Evolutionary conservation across 2,329 filamentous ascomycete species (phyloP), one percentile per base, ranked within the genome.

Genomic region (Verticillium nubilum): DNA sequence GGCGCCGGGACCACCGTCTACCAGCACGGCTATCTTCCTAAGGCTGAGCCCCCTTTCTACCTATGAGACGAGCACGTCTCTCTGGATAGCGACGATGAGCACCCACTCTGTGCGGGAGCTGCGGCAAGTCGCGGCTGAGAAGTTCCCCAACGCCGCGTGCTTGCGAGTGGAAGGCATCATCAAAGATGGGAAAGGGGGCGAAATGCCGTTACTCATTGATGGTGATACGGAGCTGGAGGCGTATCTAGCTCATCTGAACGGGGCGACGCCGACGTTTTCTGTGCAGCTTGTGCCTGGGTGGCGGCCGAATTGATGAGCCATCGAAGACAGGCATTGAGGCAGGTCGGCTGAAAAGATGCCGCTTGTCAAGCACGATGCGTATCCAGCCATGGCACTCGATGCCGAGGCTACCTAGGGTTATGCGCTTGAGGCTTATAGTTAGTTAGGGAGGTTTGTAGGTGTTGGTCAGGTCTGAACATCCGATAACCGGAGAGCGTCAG

Each of bases 151-250:
- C 6, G 80, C 81, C 0, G 68, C 81, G 15, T 84, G 88, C 56
- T 74, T 81, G 33, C 81, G 80, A 28, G 79, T 92, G 17, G 85
- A 91, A 66, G 90, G 89, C 2, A 73, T 91, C 27, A 78, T 91
- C 56, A 84, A 82, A 67, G 80, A 85, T 66, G 78, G 75, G 15
- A 79, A 79, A 63, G 86, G 83, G 5, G 79, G 79, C 56, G 88
- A 91, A 67, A 77, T 89, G 52, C 77, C 77, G 17, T 82, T 90
- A 67, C 75, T 80, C 59, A 87, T 94, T 65, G 86, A 87, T 58
- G 81, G 86, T 47, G 88, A 93, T 66, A 83, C 86, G 62, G 89
- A 94, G 73, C 71, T 95, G 62, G 81, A 82, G 61, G 87, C 87
- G 0, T 94, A 93, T 72, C 72, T 95, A 64, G 78, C 81, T 54